These are phyloP conservation scores for Trypethelium eluteriae DNA, from an alignment of 495 filamentous ascomycete species.

Conservation along the genomic window DNA sequence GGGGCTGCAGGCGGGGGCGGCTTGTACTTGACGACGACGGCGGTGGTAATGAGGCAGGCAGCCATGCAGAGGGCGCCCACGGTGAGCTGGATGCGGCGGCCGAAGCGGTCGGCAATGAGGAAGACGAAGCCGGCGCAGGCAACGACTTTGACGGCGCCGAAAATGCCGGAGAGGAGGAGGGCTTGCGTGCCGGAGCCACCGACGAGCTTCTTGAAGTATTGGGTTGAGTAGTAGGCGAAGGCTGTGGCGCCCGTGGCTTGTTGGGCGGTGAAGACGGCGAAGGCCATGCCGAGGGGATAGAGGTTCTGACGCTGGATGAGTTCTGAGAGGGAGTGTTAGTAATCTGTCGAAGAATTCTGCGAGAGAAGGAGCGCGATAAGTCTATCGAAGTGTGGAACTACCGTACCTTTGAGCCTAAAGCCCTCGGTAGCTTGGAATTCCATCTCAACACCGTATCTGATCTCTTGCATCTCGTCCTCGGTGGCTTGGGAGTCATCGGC, in stretches of 20 bases:
- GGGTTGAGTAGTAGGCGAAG: constrained; percentile 31
- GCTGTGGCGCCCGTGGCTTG: constrained; percentile 38
- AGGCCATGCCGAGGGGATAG: constrained; percentile 36
- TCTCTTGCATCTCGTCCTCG: constrained; percentile 37
- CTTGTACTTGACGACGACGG: constrained; percentile 16
- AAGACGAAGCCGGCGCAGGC: constrained; percentile 25
- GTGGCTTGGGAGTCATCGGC: constrained; percentile 40
- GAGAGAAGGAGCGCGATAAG: background rate
- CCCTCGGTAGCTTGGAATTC: constrained; percentile 20
- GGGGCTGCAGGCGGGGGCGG: constrained; percentile 8
- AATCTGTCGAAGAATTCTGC: constrained; percentile 3
- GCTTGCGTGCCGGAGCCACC: constrained; percentile 21
- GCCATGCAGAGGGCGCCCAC: constrained; percentile 25
- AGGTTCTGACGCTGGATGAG: constrained; percentile 34
- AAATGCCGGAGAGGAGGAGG: constrained; percentile 25
- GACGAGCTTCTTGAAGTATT: constrained; percentile 31
- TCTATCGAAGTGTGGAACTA: background rate
- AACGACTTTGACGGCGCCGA: constrained; percentile 25
- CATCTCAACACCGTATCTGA: constrained; percentile 23
- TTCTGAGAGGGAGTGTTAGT: constrained; percentile 26
- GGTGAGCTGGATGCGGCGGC: constrained; percentile 20
- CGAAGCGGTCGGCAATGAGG: constrained; percentile 25
- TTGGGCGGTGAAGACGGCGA: constrained; percentile 47
- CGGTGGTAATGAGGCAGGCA: constrained; percentile 23
- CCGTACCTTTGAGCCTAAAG: constrained; percentile 13